Evolutionary conservation across 306 rosid species (phyloP), one percentile per base, ranked within the genome.

Genomic region (Ochetophila trinervis): DNA sequence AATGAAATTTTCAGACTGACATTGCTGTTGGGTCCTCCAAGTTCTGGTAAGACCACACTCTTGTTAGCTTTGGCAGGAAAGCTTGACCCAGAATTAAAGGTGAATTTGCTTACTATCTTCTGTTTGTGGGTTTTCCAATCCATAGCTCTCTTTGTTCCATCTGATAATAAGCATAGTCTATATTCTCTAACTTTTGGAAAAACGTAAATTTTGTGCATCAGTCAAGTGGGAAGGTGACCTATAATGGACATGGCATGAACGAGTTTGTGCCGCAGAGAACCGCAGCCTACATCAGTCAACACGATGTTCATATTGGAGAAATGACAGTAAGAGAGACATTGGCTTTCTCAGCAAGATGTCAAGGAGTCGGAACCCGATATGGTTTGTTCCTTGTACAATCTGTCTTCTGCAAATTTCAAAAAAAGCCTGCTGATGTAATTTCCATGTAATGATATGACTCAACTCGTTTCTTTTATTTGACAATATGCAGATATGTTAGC

Each of bases 1-100:
- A 19, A n/a, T 13, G 16, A 16, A 36, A n/a, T 62, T 61, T 35
- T 56, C 69, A 82, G 86, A 72, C 69, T 83, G 79, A 58, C 84
- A 73, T 64, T 83, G 77, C 72, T 83, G 1, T 66, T 83, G 72
- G 87, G 87, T 37, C 87, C 87, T 47, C 87, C 87, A n/a, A 66
- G 82, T 58, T 83, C 87, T 0, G 82, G 87, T 20, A 82, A 82
- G 66, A 82, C 84, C 54, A 82, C 86, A 2, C 59, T 82, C 35
- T 71, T 78, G 48, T 73, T 83, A 68, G 80, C 84, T 72, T 63
- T 83, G 66, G 84, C 87, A 0, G 87, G 87, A 68, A 76, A 76
- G 65, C 84, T 79, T 48, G 84, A 76, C 56, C 61, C 68, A 18
- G 23, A 36, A 37, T 34, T 83, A 27, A 68, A 68, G 72, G 87